Base-by-base conservation (phyloP, 176 grass and related monocot genomes). In the Aegilops umbellulata region DNA sequence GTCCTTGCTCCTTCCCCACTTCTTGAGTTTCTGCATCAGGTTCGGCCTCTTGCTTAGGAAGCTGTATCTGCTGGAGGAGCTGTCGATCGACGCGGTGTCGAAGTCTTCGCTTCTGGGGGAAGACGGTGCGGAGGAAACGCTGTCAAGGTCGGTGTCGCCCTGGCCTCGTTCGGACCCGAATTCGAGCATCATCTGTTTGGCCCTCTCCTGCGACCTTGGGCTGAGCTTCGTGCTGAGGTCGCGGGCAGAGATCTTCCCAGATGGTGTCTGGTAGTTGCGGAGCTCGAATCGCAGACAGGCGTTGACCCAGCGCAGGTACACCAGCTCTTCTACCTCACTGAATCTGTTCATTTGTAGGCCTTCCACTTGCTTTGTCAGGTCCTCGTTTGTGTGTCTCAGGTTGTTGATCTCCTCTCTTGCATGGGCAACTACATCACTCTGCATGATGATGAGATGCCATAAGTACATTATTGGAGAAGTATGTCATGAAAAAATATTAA, bases 231-330 rank as follows among this genome's bases (percentile, higher is more conserved):
- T 94, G 92, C 88, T 99, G 34, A 96, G 97, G 57, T 99, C 94
- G 1, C 94, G 90, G 29, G 97, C 94, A 19, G 94, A 94, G 32
- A 88, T 66, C 35, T 91, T 95, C 13, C 90, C 94, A 1, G 90
- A 94, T 36, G 94, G 94, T 17, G 69, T 85, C 61, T 94, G 97
- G 47, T 94, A 80, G 81, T 96, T 92, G 15, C 94, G 92, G 70
- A 96, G 97, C 88, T 99, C 94, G 3, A 92, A 99, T 20, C 97
- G 79, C 60, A 99, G 85, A 81, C 92, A 99, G 6, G 94, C 94
- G 69, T 96, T 99, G 35, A 99, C 97, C 97, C 97, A 99, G 1
- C 94, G 90, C 36, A 96, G 92, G 88, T 99, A 99, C 14, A 99
- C 94, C 22, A 99, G 51, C 69, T 99, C 97, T 64, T 99, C 97